Base-by-base conservation (phyloP, 2,329 filamentous ascomycete species). In the Dactylellina parvicollis region DNA sequence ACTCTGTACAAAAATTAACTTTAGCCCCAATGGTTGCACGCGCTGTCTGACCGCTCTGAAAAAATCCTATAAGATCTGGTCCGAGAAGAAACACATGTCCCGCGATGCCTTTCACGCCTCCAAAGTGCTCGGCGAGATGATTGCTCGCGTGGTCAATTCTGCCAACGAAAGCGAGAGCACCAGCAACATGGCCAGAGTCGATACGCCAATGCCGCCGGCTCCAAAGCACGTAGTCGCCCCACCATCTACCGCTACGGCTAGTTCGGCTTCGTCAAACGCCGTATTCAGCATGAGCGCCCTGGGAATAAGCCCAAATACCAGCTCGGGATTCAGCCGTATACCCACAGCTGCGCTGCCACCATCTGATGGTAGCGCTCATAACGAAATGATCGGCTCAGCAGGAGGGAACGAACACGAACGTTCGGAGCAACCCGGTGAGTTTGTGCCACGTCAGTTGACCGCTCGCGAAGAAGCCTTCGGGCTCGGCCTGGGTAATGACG, bases 21-120 rank as follows among this genome's bases (percentile, higher is more conserved):
- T 12, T 36, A 52, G 50, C 20, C 24, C 38, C 18, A 20, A 32
- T n/a, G n/a, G n/a, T n/a, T 57, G 42, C 24, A 40, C 38, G 2
- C 49, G 42, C 7, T 62, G 57, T 32, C 42, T 82, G 2, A 77
- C 78, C 28, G 78, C 82, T 24, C 79, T 85, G 14, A 79, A 80
- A 18, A 80, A 79, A 34, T 82, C 81, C n/a, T 80, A 82, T 57
- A 78, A 79, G 64, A 82, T 84, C 71, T 85, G 83, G 83, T 78
- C 79, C 8, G 79, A 80, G 24, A 79, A 81, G 42, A 80, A 80
- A 47, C 75, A 77, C 32, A 75, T 75, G 26, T 84, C 82, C 10
- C 77, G 78, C 47, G 83, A 85, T 34, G 83, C 83, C 2, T 78
- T 79, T 2, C 82, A 83, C 73, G 83, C 82, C 26, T 80, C 81